Evolutionary conservation across 306 rosid genomes (phyloP).

Genomic region (Lathyrus sativus): DNA sequence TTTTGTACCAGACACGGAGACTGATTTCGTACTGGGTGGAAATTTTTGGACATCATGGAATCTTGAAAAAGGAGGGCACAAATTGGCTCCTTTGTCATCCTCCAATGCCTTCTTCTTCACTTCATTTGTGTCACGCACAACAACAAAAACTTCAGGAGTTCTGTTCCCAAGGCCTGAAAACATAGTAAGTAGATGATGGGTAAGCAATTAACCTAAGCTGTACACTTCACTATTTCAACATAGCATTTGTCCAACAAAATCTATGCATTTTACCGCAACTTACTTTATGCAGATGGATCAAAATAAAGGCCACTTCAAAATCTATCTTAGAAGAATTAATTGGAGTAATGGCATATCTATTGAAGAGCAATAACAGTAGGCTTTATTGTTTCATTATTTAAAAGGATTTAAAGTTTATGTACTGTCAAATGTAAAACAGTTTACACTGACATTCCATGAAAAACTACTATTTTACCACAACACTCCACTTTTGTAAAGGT

Average conservation of each 20-base stretch:
- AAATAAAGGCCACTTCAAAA: constrained; percentile 16
- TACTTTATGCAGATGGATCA: constrained; percentile 3
- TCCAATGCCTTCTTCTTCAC: constrained; percentile 48
- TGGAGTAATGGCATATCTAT: background rate
- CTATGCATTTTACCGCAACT: constrained; percentile 18
- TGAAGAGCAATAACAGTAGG: background rate
- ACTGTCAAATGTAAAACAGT: background rate
- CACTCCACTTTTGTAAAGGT: background rate
- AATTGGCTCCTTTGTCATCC: constrained; percentile 43
- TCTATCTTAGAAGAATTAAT: background rate
- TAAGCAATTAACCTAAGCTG: constrained; percentile 11
- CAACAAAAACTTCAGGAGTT: constrained; percentile 45
- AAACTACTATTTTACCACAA: background rate
- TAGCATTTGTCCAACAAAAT: constrained; percentile 19
- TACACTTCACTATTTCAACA: constrained; percentile 25
- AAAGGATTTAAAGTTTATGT: background rate
- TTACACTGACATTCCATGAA: background rate
- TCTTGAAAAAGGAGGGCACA: constrained; percentile 41
- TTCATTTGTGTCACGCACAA: constrained; percentile 37
- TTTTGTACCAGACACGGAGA: constrained; percentile 57
- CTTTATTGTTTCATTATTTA: background rate
- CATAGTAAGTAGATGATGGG: constrained; percentile 28
- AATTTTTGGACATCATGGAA: constrained; percentile 44
- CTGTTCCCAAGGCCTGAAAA: constrained; percentile 50
- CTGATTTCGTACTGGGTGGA: constrained; percentile 46